Evolutionary conservation across 2,329 filamentous ascomycete genomes (phyloP).

Genomic region (Claviceps capensis): DNA sequence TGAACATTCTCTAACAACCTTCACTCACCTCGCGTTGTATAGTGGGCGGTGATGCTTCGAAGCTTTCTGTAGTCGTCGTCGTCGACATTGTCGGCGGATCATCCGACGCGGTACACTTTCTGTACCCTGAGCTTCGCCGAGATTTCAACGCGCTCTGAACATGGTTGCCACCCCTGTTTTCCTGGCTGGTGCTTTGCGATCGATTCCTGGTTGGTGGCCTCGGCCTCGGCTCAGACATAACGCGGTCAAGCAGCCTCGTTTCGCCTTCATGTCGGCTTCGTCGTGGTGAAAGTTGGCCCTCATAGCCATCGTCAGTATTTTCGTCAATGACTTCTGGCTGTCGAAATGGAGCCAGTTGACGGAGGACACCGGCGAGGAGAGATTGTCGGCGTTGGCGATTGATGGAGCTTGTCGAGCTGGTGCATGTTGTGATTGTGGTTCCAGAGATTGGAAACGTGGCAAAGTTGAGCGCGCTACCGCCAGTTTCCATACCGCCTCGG

Average conservation of each 20-base stretch:
- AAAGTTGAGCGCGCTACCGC: conserved; percentile 1
- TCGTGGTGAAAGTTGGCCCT: background rate
- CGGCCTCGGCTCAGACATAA: background rate
- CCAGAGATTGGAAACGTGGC: conserved; percentile 7
- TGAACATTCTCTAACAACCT: too few relatives aligned
- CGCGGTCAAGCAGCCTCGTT: background rate
- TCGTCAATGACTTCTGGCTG: background rate
- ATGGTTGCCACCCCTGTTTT: conserved; percentile 10
- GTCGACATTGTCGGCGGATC: conserved; percentile 17
- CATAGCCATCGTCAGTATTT: background rate
- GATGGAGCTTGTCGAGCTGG: conserved; percentile 9
- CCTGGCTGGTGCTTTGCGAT: conserved; percentile 10
- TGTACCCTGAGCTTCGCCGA: conserved; percentile 14
- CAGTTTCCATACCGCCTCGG: conserved; percentile 2
- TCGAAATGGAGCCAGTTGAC: background rate
- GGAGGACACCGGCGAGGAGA: conserved; percentile 5
- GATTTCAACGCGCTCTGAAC: conserved; percentile 10
- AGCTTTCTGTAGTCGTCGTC: conserved; percentile 25
- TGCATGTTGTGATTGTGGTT: conserved; percentile 12
- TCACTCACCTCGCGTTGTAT: conserved; percentile 42
- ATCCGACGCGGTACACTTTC: conserved; percentile 8
- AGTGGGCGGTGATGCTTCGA: conserved; percentile 39
- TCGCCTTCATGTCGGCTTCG: background rate
- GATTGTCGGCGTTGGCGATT: conserved; percentile 5
- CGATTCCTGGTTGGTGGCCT: conserved; percentile 6